phyloP scores from a whole-genome alignment of 2,329 filamentous ascomycete genomes.

The Ceratocystis alfenasii region DNA sequence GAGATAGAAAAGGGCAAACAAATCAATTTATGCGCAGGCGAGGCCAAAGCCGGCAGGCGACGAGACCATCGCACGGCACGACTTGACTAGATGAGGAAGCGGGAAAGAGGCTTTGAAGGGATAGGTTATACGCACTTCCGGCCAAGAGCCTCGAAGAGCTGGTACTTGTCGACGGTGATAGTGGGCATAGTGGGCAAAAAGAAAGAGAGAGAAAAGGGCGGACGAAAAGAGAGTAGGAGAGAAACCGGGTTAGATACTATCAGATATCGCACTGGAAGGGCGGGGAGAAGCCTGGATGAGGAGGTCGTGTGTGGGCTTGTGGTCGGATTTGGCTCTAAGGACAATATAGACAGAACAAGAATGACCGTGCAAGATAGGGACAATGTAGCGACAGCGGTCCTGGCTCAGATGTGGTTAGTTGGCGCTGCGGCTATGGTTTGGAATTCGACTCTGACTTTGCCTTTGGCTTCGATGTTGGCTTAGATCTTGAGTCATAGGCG shows the following conservation, averaged over 20 bases:
- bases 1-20: slow-evolving; percentile 4
- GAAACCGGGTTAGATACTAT: not conserved
- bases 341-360: not conserved
- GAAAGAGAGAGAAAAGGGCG: not conserved
- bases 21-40: not conserved
- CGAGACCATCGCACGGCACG: not conserved
- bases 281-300: not conserved
- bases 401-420: not conserved
- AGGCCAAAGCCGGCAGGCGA: not conserved
- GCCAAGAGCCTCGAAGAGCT: slow-evolving; percentile 84
- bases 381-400: slow-evolving; percentile 9
- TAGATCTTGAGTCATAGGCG: slow-evolving; percentile 18
- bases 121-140: slow-evolving; percentile 50
- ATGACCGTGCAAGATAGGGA: not conserved
- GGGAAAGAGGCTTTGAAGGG: not conserved
- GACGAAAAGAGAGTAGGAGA: not conserved
- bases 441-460: not conserved
- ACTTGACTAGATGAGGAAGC: not conserved
- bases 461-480: not conserved
- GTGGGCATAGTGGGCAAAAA: slow-evolving; percentile 62
- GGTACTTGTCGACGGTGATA: slow-evolving; percentile 91
- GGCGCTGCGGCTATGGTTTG: not conserved
- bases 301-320: not conserved
- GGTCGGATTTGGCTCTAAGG: not conserved
- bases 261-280: not conserved